A percentile compares a stretch with the other conserved stretches of the same genome.
Conservation (phyloP, 441 rosid genomes). For the Pelargonium exstipulatum region DNA sequence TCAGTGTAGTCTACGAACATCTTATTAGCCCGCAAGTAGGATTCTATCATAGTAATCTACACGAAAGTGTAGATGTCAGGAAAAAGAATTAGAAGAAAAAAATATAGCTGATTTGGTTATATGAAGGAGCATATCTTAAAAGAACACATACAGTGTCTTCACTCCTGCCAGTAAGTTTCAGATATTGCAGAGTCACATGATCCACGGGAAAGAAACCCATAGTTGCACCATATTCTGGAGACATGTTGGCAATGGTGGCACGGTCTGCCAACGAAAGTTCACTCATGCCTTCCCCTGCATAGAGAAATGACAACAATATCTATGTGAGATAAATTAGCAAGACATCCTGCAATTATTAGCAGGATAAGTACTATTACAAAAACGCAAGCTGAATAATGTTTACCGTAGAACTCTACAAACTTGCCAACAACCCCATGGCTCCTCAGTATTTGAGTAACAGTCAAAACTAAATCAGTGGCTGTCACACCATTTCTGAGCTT, state of each 20-base stretch:
- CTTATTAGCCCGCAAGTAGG: conserved; percentile 78
- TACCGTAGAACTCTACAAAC: conserved; percentile 67
- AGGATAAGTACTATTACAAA: background rate
- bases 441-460: conserved; percentile 65
- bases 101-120: background rate
- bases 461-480: conserved; percentile 66
- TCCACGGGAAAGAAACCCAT: conserved; percentile 98
- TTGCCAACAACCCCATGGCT: conserved; percentile 71
- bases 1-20: conserved; percentile 90
- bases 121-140: background rate
- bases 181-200: conserved; percentile 77
- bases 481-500: conserved; percentile 60
- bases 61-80: conserved; percentile 29
- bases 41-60: conserved; percentile 85
- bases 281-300: conserved; percentile 85
- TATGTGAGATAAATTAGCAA: conserved; percentile 19
- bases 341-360: conserved; percentile 6
- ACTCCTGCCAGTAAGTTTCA: conserved; percentile 77
- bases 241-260: conserved; percentile 95
- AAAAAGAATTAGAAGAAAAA: too few species aligned
- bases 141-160: conserved; percentile 57
- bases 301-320: conserved; percentile 14
- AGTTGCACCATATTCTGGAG: conserved; percentile 95
- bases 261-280: conserved; percentile 85
- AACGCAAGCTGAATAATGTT: background rate